These are phyloP conservation scores for Kazachstania sp. DNA, from an alignment of 1,139 yeast species.

Conservation along the genomic window DNA sequence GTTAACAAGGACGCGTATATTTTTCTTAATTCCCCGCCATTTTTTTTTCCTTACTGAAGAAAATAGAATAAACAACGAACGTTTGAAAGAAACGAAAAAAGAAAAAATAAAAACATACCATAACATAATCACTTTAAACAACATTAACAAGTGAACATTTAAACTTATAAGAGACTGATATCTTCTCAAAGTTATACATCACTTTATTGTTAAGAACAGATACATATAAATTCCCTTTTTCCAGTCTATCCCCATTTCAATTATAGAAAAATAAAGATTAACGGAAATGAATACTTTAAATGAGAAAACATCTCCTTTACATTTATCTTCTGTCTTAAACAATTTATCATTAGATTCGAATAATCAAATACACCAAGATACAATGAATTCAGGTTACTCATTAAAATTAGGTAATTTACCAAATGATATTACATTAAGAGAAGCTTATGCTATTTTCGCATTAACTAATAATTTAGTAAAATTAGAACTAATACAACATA, in stretches of 20 bases:
- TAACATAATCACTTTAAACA: too few species aligned
- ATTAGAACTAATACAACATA: slow-evolving; percentile 43
- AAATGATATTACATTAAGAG: slow-evolving; percentile 62
- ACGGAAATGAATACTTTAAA: background rate
- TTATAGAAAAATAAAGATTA: background rate
- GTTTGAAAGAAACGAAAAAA: background rate
- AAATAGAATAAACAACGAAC: background rate
- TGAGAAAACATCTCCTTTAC: slow-evolving; percentile 21
- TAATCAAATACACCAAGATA: slow-evolving; percentile 7
- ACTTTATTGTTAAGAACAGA: too few species aligned
- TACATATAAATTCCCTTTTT: too few species aligned
- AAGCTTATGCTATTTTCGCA: slow-evolving; percentile 68
- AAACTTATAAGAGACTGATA: too few species aligned
- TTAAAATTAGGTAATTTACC: slow-evolving; percentile 53
- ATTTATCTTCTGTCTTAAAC: slow-evolving; percentile 24
- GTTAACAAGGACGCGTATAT: too few species aligned
- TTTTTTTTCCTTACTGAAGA: background rate
- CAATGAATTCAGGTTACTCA: slow-evolving; percentile 22
- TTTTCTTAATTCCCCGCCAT: background rate
- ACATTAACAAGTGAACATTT: too few species aligned
- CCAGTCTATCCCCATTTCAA: background rate
- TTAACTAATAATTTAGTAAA: slow-evolving; percentile 65
- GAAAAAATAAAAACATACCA: too few species aligned
- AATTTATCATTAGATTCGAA: background rate
- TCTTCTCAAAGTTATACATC: too few species aligned